Evolutionary conservation across 2,329 filamentous ascomycete genomes (phyloP).

Genomic region (Alternaria burnsii): DNA sequence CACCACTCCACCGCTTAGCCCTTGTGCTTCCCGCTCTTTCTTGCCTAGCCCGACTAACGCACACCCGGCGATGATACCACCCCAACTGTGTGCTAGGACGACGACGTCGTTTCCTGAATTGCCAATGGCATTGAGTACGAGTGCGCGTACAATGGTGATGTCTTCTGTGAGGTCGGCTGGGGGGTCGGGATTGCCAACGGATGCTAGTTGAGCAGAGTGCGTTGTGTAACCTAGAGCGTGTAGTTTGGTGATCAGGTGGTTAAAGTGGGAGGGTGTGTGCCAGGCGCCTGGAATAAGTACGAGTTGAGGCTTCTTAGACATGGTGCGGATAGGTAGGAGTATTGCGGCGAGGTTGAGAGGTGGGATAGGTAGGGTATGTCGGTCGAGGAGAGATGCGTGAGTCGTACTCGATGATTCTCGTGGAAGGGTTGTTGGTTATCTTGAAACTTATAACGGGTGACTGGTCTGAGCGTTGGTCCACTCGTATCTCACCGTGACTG

Average conservation of each 20-base stretch:
- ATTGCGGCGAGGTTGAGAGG: constrained; percentile 40
- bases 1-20: constrained; percentile 52
- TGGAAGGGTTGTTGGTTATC: not conserved
- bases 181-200: not conserved
- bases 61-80: constrained; percentile 53
- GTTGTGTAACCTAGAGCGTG: not conserved
- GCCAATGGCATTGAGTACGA: constrained; percentile 46
- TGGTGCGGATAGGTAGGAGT: not conserved
- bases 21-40: constrained; percentile 42
- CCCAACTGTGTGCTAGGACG: constrained; percentile 56
- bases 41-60: constrained; percentile 48
- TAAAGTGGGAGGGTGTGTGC: not conserved
- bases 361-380: constrained; percentile 13
- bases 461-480: too few relatives aligned
- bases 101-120: constrained; percentile 53
- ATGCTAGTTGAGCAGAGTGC: not conserved
- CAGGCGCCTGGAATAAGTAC: not conserved
- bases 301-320: not conserved
- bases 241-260: not conserved
- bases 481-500: too few relatives aligned
- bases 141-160: not conserved
- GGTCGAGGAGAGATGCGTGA: not conserved
- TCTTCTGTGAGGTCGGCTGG: not conserved
- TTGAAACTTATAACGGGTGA: too few relatives aligned
- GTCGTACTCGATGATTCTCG: not conserved